phyloP scores from a whole-genome alignment of 352 stramenopile species.

The Pilasporangium apinafurcum region DNA sequence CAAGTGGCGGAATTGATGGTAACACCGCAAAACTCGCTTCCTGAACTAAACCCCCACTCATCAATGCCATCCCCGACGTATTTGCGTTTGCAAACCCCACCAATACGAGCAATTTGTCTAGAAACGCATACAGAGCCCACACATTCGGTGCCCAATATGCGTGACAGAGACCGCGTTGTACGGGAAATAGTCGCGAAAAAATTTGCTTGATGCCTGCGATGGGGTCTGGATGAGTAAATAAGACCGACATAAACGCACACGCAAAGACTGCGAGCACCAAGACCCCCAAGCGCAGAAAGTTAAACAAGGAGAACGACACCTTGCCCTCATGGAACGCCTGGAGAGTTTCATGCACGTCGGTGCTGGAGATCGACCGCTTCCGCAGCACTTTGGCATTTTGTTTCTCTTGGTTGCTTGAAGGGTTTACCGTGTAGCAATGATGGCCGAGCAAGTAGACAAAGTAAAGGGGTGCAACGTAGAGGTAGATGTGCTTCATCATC shows the following conservation, averaged over 20 bases:
- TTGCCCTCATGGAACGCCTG: constrained; percentile 53
- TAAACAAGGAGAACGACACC: constrained; percentile 41
- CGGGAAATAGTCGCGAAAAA: constrained; percentile 92
- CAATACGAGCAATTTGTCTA: constrained; percentile 78
- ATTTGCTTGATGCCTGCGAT: constrained; percentile 84
- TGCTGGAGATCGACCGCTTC: constrained; percentile 69
- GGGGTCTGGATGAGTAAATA: constrained; percentile 38
- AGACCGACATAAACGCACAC: constrained; percentile 71
- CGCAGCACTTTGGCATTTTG: constrained; percentile 8
- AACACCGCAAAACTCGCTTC: constrained; percentile 76
- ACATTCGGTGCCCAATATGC: constrained; percentile 99
- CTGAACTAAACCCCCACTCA: constrained; percentile 83
- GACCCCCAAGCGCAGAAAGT: constrained; percentile 79
- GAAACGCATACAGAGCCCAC: constrained; percentile 95
- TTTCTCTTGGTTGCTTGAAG: constrained; percentile 9
- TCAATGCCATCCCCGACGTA: constrained; percentile 38
- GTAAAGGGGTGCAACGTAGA: constrained; percentile 94
- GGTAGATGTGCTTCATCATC: constrained; percentile 98
- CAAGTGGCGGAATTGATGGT: constrained; percentile 43
- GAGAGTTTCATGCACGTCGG: constrained; percentile 60
- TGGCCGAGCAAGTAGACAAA: constrained; percentile 93
- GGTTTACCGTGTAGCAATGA: constrained; percentile 78
- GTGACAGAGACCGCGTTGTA: constrained; percentile 94
- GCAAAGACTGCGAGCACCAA: constrained; percentile 83
- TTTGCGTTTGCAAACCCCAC: constrained; percentile 23